Evolutionary conservation across 768 basidiomycete species (phyloP).

Genomic region (Mrakia gelida): DNA sequence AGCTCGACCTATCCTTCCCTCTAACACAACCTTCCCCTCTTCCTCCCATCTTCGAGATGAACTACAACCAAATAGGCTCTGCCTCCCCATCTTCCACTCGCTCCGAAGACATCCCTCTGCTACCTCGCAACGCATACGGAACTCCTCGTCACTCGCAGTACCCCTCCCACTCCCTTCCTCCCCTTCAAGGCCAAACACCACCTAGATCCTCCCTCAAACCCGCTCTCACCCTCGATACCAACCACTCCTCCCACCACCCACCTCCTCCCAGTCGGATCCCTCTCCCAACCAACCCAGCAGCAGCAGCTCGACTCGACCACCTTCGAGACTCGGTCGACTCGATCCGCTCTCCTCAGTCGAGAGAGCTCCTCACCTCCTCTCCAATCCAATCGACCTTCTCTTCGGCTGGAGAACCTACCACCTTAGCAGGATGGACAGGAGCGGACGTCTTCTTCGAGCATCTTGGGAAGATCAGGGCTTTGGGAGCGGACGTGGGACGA

Average conservation of each 20-base stretch:
- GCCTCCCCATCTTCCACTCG: background rate
- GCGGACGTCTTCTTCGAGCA: conserved; percentile 6
- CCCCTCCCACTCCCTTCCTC: background rate
- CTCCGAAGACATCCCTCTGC: conserved; percentile 1
- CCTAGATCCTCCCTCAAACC: background rate
- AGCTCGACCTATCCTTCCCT: conserved; percentile 22
- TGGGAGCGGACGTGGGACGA: background rate
- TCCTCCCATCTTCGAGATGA: background rate
- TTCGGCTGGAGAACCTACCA: background rate
- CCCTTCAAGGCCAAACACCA: too few species aligned
- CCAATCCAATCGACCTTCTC: background rate
- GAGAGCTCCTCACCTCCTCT: background rate
- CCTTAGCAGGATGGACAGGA: background rate
- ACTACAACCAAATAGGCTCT: background rate
- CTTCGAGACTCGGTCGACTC: background rate
- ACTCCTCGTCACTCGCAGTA: background rate
- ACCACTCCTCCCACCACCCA: conserved; percentile 35
- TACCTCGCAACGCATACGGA: background rate
- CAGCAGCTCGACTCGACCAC: background rate
- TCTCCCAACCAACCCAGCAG: conserved; percentile 27
- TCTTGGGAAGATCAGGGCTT: background rate
- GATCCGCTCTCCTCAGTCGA: background rate
- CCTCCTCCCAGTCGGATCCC: conserved; percentile 34
- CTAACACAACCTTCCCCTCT: background rate
- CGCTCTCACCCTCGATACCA: conserved; percentile 15